These are phyloP conservation scores for Populus pruinosa DNA, from an alignment of 345 rosid species.

Conservation along the genomic window DNA sequence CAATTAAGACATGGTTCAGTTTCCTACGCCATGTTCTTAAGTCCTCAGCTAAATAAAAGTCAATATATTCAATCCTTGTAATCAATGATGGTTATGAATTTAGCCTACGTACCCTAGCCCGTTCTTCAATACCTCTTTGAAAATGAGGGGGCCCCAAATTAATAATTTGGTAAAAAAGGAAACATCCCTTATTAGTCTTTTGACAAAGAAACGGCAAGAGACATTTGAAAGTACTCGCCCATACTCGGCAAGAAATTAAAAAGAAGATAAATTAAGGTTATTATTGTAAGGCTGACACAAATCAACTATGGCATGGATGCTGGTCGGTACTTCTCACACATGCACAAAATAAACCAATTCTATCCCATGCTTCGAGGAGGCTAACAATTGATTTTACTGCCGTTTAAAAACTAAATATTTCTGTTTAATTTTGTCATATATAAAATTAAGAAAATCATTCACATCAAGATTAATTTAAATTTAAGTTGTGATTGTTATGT, in stretches of 20 bases:
- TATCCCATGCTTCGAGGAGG: not conserved
- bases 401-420: too few species aligned
- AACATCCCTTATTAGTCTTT: not conserved
- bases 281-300: not conserved
- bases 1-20: not conserved
- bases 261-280: not conserved
- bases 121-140: not conserved
- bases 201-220: not conserved
- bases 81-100: not conserved
- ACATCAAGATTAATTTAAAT: too few species aligned
- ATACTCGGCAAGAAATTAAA: not conserved
- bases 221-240: not conserved
- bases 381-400: not conserved
- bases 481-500: too few species aligned
- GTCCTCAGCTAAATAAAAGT: not conserved
- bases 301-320: not conserved
- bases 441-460: too few species aligned
- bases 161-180: not conserved
- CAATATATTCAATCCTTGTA: slow-evolving; percentile 8
- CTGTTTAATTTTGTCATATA: too few species aligned
- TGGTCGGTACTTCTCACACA: not conserved
- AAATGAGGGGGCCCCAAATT: not conserved
- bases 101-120: not conserved
- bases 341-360: not conserved
- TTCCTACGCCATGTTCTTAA: not conserved